Conservation (phyloP, 179 eudicot genomes). For the Spergularia azorica region DNA sequence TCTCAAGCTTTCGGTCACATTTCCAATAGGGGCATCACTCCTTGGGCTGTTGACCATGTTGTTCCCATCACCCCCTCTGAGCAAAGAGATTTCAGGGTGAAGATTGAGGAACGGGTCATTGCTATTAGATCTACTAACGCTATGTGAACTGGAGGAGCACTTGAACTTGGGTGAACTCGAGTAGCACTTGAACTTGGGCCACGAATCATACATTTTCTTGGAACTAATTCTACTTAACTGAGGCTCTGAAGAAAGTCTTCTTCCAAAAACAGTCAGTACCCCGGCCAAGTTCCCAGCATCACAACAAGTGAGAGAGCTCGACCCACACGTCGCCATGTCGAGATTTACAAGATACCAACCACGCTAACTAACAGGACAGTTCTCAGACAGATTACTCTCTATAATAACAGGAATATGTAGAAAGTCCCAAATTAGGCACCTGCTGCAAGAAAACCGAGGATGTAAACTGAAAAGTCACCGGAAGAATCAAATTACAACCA, state of each 20-base stretch:
- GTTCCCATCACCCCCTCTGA: conserved; percentile 76
- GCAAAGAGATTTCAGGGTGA: conserved; percentile 83
- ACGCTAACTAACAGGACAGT: neutral
- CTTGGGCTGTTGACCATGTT: conserved; percentile 38
- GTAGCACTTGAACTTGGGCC: conserved; percentile 20
- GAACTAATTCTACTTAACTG: conserved; percentile 34
- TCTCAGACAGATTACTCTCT: too few relatives aligned
- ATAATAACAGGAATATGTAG: neutral
- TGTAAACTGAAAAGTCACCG: neutral
- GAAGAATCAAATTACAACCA: neutral
- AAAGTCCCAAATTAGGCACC: neutral
- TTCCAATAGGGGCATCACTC: conserved; percentile 52
- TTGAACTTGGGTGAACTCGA: conserved; percentile 42
- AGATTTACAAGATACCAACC: neutral
- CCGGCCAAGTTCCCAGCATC: conserved; percentile 49
- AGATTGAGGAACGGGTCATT: conserved; percentile 74
- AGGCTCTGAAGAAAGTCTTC: conserved; percentile 34
- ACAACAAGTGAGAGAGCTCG: conserved; percentile 31
- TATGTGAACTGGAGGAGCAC: conserved; percentile 61
- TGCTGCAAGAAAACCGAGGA: neutral
- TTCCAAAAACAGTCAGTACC: conserved; percentile 50
- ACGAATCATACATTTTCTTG: conserved; percentile 40
- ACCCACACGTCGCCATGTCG: conserved; percentile 38
- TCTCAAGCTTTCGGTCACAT: conserved; percentile 48
- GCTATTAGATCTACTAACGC: conserved; percentile 46